phyloP scores from a whole-genome alignment of 257 asterid species.

The Paulownia fortunei region DNA sequence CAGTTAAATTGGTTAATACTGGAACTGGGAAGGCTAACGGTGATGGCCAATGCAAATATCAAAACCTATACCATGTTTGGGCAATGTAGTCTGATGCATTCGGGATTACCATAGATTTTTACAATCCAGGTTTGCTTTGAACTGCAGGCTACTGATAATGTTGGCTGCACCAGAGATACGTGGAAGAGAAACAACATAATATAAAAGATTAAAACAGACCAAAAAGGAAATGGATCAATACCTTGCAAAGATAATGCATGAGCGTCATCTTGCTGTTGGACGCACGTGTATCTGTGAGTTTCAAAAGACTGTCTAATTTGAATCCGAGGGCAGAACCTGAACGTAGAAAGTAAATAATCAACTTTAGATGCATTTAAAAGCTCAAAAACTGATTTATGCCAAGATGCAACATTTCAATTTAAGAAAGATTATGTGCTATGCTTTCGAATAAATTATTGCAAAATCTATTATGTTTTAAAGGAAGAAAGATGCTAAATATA shows the following conservation, averaged over 20 bases:
- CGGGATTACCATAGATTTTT: neutral
- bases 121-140: neutral
- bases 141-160: conserved; percentile 8
- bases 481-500: conserved; percentile 4
- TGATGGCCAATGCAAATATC: conserved; percentile 6
- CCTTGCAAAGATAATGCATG: conserved; percentile 99
- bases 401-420: conserved; percentile 16
- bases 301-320: conserved; percentile 97
- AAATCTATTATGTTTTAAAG: conserved; percentile 16
- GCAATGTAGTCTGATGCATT: neutral
- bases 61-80: neutral
- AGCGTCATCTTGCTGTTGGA: conserved; percentile 95
- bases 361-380: conserved; percentile 20
- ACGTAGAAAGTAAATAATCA: conserved; percentile 27
- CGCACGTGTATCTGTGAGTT: conserved; percentile 96
- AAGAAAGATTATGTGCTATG: conserved; percentile 15
- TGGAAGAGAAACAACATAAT: conserved; percentile 6
- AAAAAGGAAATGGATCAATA: conserved; percentile 39
- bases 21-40: conserved; percentile 8
- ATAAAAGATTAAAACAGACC: neutral
- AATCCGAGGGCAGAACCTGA: conserved; percentile 97
- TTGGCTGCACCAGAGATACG: neutral
- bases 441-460: neutral
- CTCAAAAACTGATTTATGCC: conserved; percentile 27
- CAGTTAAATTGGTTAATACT: neutral